Conservation (phyloP, 1,139 yeast genomes). For the Geotrichum siamense region DNA sequence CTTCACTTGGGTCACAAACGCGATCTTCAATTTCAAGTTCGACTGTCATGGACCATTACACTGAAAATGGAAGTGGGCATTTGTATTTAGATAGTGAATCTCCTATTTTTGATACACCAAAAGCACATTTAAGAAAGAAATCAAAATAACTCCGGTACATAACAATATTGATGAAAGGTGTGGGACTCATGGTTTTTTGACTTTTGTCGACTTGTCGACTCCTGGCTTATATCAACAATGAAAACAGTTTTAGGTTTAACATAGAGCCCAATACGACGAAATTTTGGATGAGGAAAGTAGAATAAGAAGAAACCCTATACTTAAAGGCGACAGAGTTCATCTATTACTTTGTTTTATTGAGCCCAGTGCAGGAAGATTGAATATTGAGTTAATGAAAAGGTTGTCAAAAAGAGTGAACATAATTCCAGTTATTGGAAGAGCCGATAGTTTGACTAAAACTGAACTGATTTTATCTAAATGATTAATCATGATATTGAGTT, state of each 20-base stretch:
- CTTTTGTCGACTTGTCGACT: slow-evolving; percentile 71
- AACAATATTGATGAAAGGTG: slow-evolving; percentile 38
- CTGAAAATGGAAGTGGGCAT: slow-evolving; percentile 43
- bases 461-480: slow-evolving; percentile 66
- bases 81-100: background rate
- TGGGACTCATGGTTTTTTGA: slow-evolving; percentile 32
- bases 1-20: background rate
- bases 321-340: slow-evolving; percentile 65
- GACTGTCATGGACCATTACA: background rate
- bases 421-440: slow-evolving; percentile 75
- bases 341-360: slow-evolving; percentile 60
- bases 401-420: slow-evolving; percentile 75
- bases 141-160: slow-evolving; percentile 43
- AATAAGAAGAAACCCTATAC: slow-evolving; percentile 75
- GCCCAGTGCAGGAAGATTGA: slow-evolving; percentile 70
- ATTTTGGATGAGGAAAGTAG: slow-evolving; percentile 87
- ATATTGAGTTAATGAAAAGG: slow-evolving; percentile 65
- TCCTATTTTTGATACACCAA: slow-evolving; percentile 33
- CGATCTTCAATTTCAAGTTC: background rate
- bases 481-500: slow-evolving; percentile 63
- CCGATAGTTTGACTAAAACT: slow-evolving; percentile 72
- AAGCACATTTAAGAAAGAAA: slow-evolving; percentile 42
- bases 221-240: slow-evolving; percentile 70
- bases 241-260: slow-evolving; percentile 62
- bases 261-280: slow-evolving; percentile 82